These are phyloP conservation scores for Protostelium mycophagum DNA, from an alignment of 78 protist species.

Conservation along the genomic window DNA sequence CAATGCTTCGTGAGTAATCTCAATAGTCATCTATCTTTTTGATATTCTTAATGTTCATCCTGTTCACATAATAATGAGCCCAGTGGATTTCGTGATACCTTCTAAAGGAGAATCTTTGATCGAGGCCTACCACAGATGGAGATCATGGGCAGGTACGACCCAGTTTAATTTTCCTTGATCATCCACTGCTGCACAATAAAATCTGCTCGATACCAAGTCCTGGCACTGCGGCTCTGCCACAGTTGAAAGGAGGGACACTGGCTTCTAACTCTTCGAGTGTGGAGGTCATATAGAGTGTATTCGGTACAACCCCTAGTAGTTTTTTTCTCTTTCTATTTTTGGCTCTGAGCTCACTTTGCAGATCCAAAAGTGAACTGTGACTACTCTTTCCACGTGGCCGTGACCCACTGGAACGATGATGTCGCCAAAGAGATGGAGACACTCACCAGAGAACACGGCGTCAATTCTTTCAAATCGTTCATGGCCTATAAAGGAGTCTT, in stretches of 20 bases:
- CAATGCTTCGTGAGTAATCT: conserved; percentile 43
- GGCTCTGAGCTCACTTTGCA: too few species aligned
- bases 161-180: too few species aligned
- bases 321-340: too few species aligned
- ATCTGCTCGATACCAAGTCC: too few species aligned
- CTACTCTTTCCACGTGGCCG: conserved; percentile 74
- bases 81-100: conserved; percentile 82
- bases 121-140: conserved; percentile 72
- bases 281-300: too few species aligned
- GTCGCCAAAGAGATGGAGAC: conserved; percentile 76
- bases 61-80: not conserved
- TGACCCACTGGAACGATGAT: conserved; percentile 79
- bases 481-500: conserved; percentile 84
- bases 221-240: too few species aligned
- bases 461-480: conserved; percentile 82
- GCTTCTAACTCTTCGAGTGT: too few species aligned
- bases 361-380: conserved; percentile 68
- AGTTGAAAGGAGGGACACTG: too few species aligned
- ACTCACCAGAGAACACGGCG: conserved; percentile 65
- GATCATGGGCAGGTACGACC: conserved; percentile 68
- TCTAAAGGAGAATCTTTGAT: conserved; percentile 52
- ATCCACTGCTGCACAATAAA: too few species aligned
- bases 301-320: too few species aligned
- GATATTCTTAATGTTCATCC: not conserved
- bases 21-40: not conserved